Conservation (phyloP, 2,329 filamentous ascomycete genomes). For the Sordariomycetes sp. region DNA sequence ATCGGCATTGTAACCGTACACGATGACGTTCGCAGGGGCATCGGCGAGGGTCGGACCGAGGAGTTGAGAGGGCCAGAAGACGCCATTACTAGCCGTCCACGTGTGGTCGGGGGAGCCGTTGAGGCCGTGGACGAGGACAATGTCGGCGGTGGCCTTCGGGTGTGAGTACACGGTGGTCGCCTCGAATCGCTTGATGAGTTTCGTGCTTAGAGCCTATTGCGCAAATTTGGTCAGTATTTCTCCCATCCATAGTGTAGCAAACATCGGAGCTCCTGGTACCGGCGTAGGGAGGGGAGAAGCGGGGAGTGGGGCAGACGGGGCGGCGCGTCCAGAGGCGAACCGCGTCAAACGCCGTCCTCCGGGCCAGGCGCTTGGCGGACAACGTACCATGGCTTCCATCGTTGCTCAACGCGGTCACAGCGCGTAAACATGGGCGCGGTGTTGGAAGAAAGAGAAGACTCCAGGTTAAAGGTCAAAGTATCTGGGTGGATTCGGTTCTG, state of each 20-base stretch:
- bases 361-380: neutral
- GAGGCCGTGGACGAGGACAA: constrained; percentile 61
- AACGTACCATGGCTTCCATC: neutral
- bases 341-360: neutral
- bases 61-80: constrained; percentile 62
- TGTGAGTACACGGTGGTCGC: constrained; percentile 48
- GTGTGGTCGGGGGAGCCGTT: constrained; percentile 57
- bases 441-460: neutral
- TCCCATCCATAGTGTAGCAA: neutral
- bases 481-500: neutral
- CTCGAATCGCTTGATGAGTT: constrained; percentile 41
- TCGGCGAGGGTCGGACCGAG: constrained; percentile 41
- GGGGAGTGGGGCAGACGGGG: neutral
- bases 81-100: constrained; percentile 45
- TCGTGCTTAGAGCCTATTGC: constrained; percentile 27
- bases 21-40: constrained; percentile 52
- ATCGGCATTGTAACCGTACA: constrained; percentile 68
- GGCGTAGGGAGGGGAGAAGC: neutral
- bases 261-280: neutral
- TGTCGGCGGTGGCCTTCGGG: constrained; percentile 48
- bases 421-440: neutral
- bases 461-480: neutral
- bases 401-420: neutral
- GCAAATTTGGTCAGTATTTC: neutral
- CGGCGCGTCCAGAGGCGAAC: neutral